Evolutionary conservation across 768 basidiomycete genomes (phyloP).

Genomic region (Pleurotus cornucopiae): DNA sequence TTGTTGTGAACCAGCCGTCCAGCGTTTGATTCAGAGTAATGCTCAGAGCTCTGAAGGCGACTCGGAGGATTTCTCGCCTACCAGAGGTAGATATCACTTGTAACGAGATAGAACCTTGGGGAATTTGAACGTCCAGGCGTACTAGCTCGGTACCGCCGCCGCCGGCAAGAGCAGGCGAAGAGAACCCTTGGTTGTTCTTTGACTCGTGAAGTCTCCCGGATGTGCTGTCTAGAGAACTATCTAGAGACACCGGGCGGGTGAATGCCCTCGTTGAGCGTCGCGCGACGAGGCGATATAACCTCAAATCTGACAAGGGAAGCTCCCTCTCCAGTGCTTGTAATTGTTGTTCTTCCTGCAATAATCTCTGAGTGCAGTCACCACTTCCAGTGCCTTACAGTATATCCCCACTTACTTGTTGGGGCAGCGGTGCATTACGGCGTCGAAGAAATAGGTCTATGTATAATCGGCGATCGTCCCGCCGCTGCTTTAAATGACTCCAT

Average conservation of each 20-base stretch:
- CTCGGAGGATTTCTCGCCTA: not conserved
- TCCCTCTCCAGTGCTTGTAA: not conserved
- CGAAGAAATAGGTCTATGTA: not conserved
- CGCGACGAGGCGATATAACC: not conserved
- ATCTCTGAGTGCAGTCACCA: not conserved
- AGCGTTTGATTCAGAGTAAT: not conserved
- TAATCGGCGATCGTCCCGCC: not conserved
- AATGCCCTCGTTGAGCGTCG: not conserved
- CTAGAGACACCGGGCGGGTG: not conserved
- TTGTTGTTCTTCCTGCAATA: not conserved
- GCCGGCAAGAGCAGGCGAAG: no score
- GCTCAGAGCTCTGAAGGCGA: not conserved
- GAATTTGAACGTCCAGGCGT: not conserved
- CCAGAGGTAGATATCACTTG: not conserved
- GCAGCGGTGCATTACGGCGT: not conserved
- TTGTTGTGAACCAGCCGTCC: not conserved
- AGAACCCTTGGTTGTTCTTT: not conserved
- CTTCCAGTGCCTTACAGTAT: not conserved
- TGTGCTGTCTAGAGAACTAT: not conserved
- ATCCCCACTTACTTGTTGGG: not conserved
- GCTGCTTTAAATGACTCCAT: not conserved
- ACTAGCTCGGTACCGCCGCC: not conserved
- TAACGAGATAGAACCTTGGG: not conserved
- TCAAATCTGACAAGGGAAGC: not conserved
- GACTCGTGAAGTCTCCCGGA: not conserved